Conservation (phyloP, 371 early-diverging fungal genomes). For the Mortierella sp. region DNA sequence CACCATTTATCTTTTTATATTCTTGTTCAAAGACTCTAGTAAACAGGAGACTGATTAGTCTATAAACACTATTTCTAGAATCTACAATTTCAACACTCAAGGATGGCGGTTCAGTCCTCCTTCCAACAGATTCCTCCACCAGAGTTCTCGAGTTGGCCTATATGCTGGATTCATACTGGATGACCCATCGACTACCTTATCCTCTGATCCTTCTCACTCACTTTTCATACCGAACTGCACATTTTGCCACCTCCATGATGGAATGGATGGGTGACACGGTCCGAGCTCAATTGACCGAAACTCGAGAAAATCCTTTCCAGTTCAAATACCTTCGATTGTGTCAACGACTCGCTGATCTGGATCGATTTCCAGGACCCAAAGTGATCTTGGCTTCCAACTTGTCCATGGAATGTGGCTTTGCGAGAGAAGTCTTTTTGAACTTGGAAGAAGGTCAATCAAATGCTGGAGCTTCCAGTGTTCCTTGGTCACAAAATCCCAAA, state of each 20-base stretch:
- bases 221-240: conserved; percentile 77
- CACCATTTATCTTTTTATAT: conserved; percentile 13
- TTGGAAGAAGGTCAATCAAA: conserved; percentile 4
- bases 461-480: conserved; percentile 40
- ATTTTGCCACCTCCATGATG: conserved; percentile 89
- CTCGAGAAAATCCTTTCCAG: conserved; percentile 90
- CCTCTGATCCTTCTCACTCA: conserved; percentile 85
- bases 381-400: conserved; percentile 86
- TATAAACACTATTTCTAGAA: conserved; percentile 48
- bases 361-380: conserved; percentile 75
- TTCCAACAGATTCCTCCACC: conserved; percentile 92
- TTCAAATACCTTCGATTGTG: conserved; percentile 80
- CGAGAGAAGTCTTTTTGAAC: conserved; percentile 76
- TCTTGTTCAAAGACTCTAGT: neutral
- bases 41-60: neutral
- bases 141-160: conserved; percentile 94
- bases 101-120: conserved; percentile 82
- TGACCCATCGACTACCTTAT: conserved; percentile 68
- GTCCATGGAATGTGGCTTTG: conserved; percentile 84
- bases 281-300: conserved; percentile 72
- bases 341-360: conserved; percentile 78
- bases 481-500: conserved; percentile 62
- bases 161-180: conserved; percentile 89
- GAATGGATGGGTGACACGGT: conserved; percentile 97
- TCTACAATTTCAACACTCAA: conserved; percentile 71